Evolutionary conservation across 2,329 filamentous ascomycete species (phyloP), one percentile per base, ranked within the genome.

Genomic region (Elsinoe necatrix): DNA sequence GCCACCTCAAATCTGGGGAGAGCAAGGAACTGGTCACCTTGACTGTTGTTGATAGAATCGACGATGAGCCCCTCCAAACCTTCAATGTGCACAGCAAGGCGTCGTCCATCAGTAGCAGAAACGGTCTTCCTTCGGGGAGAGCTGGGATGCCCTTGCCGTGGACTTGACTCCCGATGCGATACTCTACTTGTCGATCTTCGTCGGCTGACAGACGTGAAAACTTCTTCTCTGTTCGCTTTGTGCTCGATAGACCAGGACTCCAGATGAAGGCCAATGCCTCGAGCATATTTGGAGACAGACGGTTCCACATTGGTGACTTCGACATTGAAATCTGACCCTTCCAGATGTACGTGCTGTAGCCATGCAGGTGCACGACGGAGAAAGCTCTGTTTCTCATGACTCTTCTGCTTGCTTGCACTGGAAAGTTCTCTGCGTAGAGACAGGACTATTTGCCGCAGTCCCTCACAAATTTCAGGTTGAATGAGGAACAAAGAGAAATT

Each of bases 231-330:
- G 63, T 93, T 87, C 2, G 88, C 87, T 62, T 86, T 85, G 70
- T 98, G 98, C 63, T 97, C 90, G 2, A 87, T 83, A 0, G 85
- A 88, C 82, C 91, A 93, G 0, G 85, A 87, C 62, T 95, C 89
- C 43, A 97, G 75, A 65, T 96, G 91, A 14, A 98, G 67, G 0
- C 89, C 89, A 39, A 95, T 78, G 16, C 93, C 93, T 20, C 89
- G 82, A 12, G 86, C 86, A 57, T 92, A 83, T 43, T 85, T 80
- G 0, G 91, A 95, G 31, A 97, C 89, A 18, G 85, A 82, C 48
- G 85, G 78, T 66, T 98, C 95, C 20, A 93, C 77, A 1, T 93
- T 93, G 16, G 93, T 93, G 55, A 97, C 80, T 68, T 98, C 92
- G 52, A 95, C 77, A 63, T 88, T 93, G 65, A 95, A 90, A 61